phyloP scores from a whole-genome alignment of 768 basidiomycete species.

The Leccinum imitatum region DNA sequence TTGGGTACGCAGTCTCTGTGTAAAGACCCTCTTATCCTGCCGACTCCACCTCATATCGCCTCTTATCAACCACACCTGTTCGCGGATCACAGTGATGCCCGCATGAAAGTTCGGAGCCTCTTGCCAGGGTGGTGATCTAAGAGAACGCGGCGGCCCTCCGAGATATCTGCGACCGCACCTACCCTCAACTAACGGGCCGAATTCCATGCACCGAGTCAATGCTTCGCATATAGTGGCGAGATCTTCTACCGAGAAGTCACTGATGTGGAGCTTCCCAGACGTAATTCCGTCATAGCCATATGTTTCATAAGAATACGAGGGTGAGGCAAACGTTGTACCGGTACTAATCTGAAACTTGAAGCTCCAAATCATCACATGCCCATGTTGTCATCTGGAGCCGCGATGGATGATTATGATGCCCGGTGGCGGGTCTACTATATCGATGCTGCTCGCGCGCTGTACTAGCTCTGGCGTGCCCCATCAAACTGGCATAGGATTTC shows the following conservation, averaged over 20 bases:
- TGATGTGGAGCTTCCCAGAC: conserved; percentile 5
- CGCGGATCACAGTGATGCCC: not conserved
- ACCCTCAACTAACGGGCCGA: not conserved
- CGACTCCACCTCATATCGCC: not conserved
- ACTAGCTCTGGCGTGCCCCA: not conserved
- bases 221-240: not conserved
- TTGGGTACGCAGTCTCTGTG: not conserved
- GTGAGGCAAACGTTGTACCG: not conserved
- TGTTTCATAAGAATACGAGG: not conserved
- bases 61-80: not conserved
- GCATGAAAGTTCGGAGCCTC: not conserved
- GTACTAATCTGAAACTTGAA: not conserved
- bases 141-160: not conserved
- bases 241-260: not conserved
- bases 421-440: conserved; percentile 3
- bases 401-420: conserved; percentile 1
- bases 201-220: not conserved
- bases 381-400: not conserved
- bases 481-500: not conserved
- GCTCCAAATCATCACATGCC: not conserved
- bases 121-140: not conserved
- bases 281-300: conserved; percentile 4
- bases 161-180: not conserved
- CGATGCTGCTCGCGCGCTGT: not conserved
- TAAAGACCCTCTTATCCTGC: conserved; percentile 5